phyloP scores from a whole-genome alignment of 306 rosid species.

The Pueraria montana region DNA sequence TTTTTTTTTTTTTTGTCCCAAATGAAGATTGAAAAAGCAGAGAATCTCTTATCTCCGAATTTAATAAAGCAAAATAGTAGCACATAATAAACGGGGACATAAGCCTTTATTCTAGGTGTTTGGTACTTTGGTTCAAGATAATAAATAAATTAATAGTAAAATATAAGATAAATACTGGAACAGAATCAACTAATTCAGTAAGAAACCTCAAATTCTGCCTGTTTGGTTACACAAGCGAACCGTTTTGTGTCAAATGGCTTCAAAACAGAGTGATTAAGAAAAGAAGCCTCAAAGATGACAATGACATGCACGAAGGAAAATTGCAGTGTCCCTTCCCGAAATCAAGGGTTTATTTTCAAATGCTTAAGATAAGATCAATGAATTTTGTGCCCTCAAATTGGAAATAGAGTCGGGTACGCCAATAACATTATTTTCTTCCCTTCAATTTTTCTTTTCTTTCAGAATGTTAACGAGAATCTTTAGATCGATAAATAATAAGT shows the following conservation, averaged over 20 bases:
- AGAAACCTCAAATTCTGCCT: background rate
- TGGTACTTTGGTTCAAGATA: background rate
- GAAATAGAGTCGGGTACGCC: background rate
- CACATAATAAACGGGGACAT: background rate
- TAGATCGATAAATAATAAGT: background rate
- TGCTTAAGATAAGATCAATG: slow-evolving; percentile 9
- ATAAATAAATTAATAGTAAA: background rate
- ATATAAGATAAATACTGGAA: background rate
- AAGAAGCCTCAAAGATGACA: slow-evolving; percentile 50
- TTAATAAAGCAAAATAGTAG: slow-evolving; percentile 22
- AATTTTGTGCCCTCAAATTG: slow-evolving; percentile 9
- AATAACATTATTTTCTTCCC: background rate
- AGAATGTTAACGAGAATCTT: background rate
- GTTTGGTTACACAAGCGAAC: slow-evolving; percentile 9
- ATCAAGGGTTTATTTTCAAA: background rate
- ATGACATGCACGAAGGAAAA: slow-evolving; percentile 36
- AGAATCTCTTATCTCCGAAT: slow-evolving; percentile 22
- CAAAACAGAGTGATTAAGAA: background rate
- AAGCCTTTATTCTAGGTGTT: slow-evolving; percentile 32
- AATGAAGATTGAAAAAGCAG: background rate
- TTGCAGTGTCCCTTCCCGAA: slow-evolving; percentile 28
- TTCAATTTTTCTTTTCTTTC: background rate
- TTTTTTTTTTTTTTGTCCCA: too few species aligned
- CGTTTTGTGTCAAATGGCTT: background rate
- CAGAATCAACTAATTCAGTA: background rate